Evolutionary conservation across 192 early-diverging fungal species (phyloP).

Genomic region (Backusella macrospora): DNA sequence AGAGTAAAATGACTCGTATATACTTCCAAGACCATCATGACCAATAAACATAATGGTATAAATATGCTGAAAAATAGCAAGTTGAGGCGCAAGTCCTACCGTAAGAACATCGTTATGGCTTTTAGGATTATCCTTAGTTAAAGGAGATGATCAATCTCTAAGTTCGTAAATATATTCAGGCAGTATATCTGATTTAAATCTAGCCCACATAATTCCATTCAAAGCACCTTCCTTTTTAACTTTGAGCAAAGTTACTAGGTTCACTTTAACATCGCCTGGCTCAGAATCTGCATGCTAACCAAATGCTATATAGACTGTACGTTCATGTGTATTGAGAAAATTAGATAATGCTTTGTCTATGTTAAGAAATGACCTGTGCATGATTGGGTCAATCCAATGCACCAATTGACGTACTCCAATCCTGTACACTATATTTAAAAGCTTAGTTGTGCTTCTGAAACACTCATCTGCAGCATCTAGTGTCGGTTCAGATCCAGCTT

Average conservation of each 20-base stretch:
- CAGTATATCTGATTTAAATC: background rate
- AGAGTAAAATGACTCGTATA: constrained; percentile 36
- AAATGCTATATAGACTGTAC: constrained; percentile 40
- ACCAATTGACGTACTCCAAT: constrained; percentile 27
- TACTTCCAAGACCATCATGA: constrained; percentile 30
- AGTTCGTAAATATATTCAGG: background rate
- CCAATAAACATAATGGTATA: constrained; percentile 31
- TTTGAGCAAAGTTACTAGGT: constrained; percentile 20
- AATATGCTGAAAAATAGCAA: constrained; percentile 36
- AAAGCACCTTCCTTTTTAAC: constrained; percentile 21
- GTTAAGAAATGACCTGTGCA: constrained; percentile 22
- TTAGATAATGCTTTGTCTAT: background rate
- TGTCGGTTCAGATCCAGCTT: background rate
- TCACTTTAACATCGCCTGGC: constrained; percentile 1
- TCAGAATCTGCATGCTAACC: constrained; percentile 25
- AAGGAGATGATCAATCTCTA: background rate
- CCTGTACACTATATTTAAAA: constrained; percentile 31
- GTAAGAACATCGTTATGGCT: constrained; percentile 3
- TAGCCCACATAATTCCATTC: constrained; percentile 43
- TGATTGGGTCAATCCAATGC: constrained; percentile 38
- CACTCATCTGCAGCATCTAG: background rate
- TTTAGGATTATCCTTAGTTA: background rate
- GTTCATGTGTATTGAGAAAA: constrained; percentile 30
- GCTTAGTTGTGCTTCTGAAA: constrained; percentile 8
- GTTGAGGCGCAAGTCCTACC: constrained; percentile 30